phyloP scores from a whole-genome alignment of 1,139 yeast species.

The Pichia sp. region DNA sequence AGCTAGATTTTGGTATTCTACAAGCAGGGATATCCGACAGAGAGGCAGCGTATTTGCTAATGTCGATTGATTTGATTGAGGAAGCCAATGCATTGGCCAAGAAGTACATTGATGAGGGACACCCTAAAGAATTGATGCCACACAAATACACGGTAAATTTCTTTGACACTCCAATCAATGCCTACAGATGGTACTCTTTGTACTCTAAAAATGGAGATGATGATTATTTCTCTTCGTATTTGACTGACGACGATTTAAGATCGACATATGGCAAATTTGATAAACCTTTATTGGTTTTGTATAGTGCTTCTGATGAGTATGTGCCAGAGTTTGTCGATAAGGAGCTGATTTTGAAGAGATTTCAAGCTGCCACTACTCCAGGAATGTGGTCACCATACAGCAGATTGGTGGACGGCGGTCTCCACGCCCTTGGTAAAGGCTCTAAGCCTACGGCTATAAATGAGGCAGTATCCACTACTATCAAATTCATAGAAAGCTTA shows the following conservation, averaged over 20 bases:
- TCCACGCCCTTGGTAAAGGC: conserved; percentile 50
- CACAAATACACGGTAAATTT: conserved; percentile 41
- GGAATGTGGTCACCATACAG: conserved; percentile 51
- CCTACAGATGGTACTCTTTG: conserved; percentile 67
- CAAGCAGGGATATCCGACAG: conserved; percentile 78
- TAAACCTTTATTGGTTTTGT: conserved; percentile 49
- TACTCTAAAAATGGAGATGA: conserved; percentile 65
- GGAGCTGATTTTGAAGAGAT: conserved; percentile 41
- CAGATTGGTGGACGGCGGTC: conserved; percentile 55
- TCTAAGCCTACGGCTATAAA: conserved; percentile 30
- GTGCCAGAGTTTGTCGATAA: conserved; percentile 53
- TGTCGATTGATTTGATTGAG: conserved; percentile 24
- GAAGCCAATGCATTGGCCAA: conserved; percentile 38
- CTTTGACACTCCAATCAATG: conserved; percentile 56
- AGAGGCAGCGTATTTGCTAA: conserved; percentile 39
- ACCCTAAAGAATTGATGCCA: conserved; percentile 49
- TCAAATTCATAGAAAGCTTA: conserved; percentile 16
- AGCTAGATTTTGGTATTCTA: conserved; percentile 55
- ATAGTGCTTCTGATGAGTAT: conserved; percentile 60
- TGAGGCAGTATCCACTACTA: conserved; percentile 15
- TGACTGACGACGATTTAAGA: conserved; percentile 40
- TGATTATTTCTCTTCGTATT: conserved; percentile 53
- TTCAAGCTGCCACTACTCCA: conserved; percentile 42
- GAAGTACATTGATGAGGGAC: conserved; percentile 43
- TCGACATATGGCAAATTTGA: conserved; percentile 54